phyloP scores from a whole-genome alignment of 306 rosid genomes.

The Sophora flavescens region DNA sequence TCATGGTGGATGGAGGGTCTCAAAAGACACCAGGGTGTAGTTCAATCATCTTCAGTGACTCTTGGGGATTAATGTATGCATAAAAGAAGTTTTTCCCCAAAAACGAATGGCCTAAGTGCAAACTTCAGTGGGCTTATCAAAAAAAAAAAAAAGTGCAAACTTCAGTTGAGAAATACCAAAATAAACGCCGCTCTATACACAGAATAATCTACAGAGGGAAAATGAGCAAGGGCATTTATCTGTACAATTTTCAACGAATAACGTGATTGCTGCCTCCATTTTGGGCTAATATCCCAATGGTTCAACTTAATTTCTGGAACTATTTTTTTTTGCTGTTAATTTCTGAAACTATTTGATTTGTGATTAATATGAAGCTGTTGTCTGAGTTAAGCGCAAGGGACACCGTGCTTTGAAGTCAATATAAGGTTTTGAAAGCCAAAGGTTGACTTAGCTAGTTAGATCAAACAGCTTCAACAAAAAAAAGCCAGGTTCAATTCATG shows the following conservation, averaged over 20 bases:
- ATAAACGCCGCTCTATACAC: conserved; percentile 4
- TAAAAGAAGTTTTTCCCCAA: not conserved
- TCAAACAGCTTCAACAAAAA: not conserved
- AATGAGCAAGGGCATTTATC: not conserved
- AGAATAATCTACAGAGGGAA: not conserved
- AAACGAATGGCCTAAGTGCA: not conserved
- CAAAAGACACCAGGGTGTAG: conserved; percentile 63
- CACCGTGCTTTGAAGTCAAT: conserved; percentile 14
- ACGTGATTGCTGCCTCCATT: conserved; percentile 1
- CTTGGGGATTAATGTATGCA: conserved; percentile 28
- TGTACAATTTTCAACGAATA: not conserved
- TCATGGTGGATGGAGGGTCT: conserved; percentile 49
- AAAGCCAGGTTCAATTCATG: not conserved
- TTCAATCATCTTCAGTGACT: conserved; percentile 41
- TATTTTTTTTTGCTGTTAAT: conserved; percentile 11
- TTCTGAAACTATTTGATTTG: conserved; percentile 10
- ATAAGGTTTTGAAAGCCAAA: not conserved
- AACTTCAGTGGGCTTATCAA: too few species aligned
- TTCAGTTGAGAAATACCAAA: conserved; percentile 21
- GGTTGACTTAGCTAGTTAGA: not conserved
- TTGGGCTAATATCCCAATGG: conserved; percentile 8
- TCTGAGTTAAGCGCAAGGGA: not conserved
- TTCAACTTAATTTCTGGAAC: not conserved
- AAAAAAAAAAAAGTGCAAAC: conserved; percentile 28
- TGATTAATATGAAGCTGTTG: conserved; percentile 18